Conservation (phyloP, 305 asterid genomes). For the Ajuga reptans region DNA sequence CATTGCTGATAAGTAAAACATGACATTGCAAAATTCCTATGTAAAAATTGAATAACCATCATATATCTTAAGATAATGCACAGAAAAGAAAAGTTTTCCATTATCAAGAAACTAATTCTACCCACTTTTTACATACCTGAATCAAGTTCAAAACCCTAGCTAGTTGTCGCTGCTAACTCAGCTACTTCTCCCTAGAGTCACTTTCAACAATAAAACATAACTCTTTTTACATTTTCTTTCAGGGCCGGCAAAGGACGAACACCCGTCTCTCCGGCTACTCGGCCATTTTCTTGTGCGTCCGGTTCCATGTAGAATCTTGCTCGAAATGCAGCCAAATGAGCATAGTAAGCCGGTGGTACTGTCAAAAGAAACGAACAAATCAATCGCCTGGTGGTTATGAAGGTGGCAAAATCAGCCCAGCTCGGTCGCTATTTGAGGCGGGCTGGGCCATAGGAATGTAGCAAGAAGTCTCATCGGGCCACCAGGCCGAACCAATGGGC, state of each 20-base stretch:
- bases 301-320: conserved; percentile 98
- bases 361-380: conserved; percentile 10
- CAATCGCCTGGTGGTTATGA: background rate
- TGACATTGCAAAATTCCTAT: no score
- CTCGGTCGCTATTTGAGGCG: no score
- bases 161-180: conserved; percentile 9
- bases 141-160: conserved; percentile 29
- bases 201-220: conserved; percentile 81
- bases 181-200: background rate
- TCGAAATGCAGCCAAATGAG: conserved; percentile 93
- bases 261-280: conserved; percentile 50
- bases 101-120: conserved; percentile 19
- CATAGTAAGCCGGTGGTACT: conserved; percentile 96
- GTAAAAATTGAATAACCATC: no score
- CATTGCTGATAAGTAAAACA: no score
- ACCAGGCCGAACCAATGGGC: no score
- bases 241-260: conserved; percentile 90
- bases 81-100: background rate
- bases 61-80: no score
- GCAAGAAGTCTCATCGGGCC: no score
- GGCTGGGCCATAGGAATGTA: no score
- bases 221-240: conserved; percentile 92
- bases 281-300: conserved; percentile 46
- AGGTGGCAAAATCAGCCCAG: background rate
- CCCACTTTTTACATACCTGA: conserved; percentile 35